Conservation (phyloP, 257 asterid species). For the Cruciata laevipes region DNA sequence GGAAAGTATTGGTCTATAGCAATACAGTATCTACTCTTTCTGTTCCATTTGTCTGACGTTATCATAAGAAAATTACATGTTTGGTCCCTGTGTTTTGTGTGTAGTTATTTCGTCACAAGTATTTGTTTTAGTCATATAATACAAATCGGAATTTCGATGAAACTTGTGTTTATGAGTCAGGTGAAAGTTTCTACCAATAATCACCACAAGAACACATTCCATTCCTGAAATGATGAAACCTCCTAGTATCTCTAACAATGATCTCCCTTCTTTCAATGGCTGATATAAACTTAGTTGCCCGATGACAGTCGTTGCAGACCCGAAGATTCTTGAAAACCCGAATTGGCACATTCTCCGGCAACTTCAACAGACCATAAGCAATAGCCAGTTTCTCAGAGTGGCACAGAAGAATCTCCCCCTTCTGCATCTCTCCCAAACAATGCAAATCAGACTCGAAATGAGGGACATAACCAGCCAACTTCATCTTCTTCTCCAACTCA, state of each 20-base stretch:
- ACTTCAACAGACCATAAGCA: slow-evolving; percentile 49
- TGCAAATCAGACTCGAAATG: slow-evolving; percentile 59
- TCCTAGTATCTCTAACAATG: slow-evolving; percentile 59
- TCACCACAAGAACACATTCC: slow-evolving; percentile 76
- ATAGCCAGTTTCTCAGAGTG: slow-evolving; percentile 85
- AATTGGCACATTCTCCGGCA: slow-evolving; percentile 36
- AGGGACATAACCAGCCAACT: slow-evolving; percentile 62
- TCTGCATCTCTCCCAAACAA: slow-evolving; percentile 63
- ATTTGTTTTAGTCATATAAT: too few species aligned
- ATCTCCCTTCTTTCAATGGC: slow-evolving; percentile 58
- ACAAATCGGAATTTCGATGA: too few species aligned
- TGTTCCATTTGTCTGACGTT: neutral
- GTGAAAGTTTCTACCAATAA: slow-evolving; percentile 40
- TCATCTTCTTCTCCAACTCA: slow-evolving; percentile 68
- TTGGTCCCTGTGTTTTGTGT: neutral
- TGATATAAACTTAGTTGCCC: slow-evolving; percentile 56
- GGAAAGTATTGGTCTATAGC: slow-evolving; percentile 32
- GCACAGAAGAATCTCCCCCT: slow-evolving; percentile 53
- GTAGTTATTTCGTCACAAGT: too few species aligned
- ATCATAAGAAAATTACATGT: too few species aligned
- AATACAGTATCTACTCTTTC: slow-evolving; percentile 20
- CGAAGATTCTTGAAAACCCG: slow-evolving; percentile 69
- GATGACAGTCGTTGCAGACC: slow-evolving; percentile 71
- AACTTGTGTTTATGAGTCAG: too few species aligned
- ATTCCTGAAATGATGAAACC: slow-evolving; percentile 67